Evolutionary conservation across 345 rosid species (phyloP).

Genomic region (Moringa oleifera): DNA sequence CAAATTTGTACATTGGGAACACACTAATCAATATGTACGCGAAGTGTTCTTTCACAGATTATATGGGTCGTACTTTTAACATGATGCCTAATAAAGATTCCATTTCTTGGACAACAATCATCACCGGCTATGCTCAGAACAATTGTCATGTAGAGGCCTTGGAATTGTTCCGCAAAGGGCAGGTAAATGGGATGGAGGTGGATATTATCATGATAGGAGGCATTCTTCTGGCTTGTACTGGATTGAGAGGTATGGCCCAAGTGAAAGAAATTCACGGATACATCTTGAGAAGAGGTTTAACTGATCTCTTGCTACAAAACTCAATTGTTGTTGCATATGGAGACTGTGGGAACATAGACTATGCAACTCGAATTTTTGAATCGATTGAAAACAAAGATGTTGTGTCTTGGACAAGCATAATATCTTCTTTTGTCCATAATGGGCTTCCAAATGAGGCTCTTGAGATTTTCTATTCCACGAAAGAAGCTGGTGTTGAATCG

Average conservation of each 20-base stretch:
- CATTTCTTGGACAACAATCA: slow-evolving; percentile 79
- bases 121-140: slow-evolving; percentile 73
- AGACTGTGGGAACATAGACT: slow-evolving; percentile 44
- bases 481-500: slow-evolving; percentile 37
- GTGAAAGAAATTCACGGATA: slow-evolving; percentile 73
- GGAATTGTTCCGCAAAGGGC: slow-evolving; percentile 42
- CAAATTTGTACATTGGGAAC: slow-evolving; percentile 56
- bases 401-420: slow-evolving; percentile 91
- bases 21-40: slow-evolving; percentile 78
- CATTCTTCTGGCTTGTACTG: slow-evolving; percentile 51
- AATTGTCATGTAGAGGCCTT: slow-evolving; percentile 38
- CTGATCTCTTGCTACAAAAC: slow-evolving; percentile 58
- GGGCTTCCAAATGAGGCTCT: slow-evolving; percentile 63
- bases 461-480: slow-evolving; percentile 42
- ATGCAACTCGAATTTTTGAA: slow-evolving; percentile 54
- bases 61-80: slow-evolving; percentile 50
- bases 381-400: slow-evolving; percentile 54
- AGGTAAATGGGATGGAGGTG: slow-evolving; percentile 31
- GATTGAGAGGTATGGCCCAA: slow-evolving; percentile 29
- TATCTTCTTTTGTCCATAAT: slow-evolving; percentile 56
- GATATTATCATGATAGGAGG: slow-evolving; percentile 83
- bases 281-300: slow-evolving; percentile 45
- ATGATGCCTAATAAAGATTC: slow-evolving; percentile 52
- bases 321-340: slow-evolving; percentile 63
- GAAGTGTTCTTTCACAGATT: slow-evolving; percentile 48